These are phyloP conservation scores for Ophiocordyceps camponoti-saundersi DNA, from an alignment of 2,329 filamentous ascomycete species.

Conservation along the genomic window DNA sequence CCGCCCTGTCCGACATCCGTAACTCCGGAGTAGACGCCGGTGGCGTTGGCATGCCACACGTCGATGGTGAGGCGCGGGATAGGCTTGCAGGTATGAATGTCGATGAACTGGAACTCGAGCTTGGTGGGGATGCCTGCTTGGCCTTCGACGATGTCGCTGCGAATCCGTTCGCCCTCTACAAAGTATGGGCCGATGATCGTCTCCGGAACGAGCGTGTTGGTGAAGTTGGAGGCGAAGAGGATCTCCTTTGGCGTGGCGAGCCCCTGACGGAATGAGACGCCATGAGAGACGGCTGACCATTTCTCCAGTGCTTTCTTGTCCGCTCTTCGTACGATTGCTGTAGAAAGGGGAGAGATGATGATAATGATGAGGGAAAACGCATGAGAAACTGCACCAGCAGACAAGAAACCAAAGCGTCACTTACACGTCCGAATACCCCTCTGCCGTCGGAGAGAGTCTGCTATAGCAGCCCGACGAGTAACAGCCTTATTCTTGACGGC, in stretches of 20 bases:
- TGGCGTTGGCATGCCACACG: slow-evolving; percentile 27
- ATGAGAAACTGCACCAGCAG: not conserved
- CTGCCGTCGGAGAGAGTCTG: slow-evolving; percentile 3
- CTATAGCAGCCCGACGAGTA: slow-evolving; percentile 3
- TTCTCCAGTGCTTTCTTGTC: slow-evolving; percentile 1
- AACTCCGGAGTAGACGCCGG: slow-evolving; percentile 26
- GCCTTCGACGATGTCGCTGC: slow-evolving; percentile 20
- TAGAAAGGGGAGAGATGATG: not conserved
- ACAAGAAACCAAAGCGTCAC: not conserved
- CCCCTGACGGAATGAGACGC: slow-evolving; percentile 1
- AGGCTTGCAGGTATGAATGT: slow-evolving; percentile 22
- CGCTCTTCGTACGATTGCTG: slow-evolving; percentile 1
- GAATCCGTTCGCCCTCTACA: slow-evolving; percentile 19
- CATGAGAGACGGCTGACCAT: slow-evolving; percentile 1
- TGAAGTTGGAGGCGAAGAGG: slow-evolving; percentile 4
- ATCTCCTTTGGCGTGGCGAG: slow-evolving; percentile 2
- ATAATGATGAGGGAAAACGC: not conserved
- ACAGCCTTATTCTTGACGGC: slow-evolving; percentile 3
- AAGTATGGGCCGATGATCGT: slow-evolving; percentile 7
- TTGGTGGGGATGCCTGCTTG: slow-evolving; percentile 21
- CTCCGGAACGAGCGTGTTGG: slow-evolving; percentile 4
- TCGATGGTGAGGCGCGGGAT: slow-evolving; percentile 22
- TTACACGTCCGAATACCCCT: slow-evolving; percentile 2
- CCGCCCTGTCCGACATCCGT: slow-evolving; percentile 17
- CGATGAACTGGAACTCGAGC: slow-evolving; percentile 25